phyloP scores from a whole-genome alignment of 768 basidiomycete genomes.

The Lactarius sp. region DNA sequence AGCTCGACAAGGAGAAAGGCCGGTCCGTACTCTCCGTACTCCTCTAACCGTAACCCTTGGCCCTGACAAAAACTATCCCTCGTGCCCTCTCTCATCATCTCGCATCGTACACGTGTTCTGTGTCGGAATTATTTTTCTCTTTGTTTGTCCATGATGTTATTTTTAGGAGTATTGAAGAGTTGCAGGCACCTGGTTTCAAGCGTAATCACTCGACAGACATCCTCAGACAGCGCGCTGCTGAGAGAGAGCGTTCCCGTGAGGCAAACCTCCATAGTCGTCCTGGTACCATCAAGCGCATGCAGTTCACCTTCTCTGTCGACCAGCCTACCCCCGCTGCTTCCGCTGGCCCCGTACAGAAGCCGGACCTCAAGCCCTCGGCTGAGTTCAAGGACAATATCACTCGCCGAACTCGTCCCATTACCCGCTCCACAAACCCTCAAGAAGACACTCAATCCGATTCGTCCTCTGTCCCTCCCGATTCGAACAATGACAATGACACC shows the following conservation, averaged over 20 bases:
- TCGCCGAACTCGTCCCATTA: constrained; percentile 38
- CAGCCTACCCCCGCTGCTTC: constrained; percentile 49
- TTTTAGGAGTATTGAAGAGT: constrained; percentile 73
- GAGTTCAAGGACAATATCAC: constrained; percentile 52
- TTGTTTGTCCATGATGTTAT: no score
- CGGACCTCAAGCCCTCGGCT: constrained; percentile 58
- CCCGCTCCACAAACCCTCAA: constrained; percentile 36
- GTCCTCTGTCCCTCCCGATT: constrained; percentile 1
- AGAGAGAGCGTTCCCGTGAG: constrained; percentile 77
- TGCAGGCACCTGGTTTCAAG: constrained; percentile 78
- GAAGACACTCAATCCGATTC: constrained; percentile 27
- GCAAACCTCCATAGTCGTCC: constrained; percentile 53
- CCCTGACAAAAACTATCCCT: constrained; percentile 25
- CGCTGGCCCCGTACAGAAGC: constrained; percentile 52
- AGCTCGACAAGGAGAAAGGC: constrained; percentile 90
- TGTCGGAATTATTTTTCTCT: no score
- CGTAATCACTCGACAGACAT: constrained; percentile 76
- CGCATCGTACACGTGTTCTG: background rate
- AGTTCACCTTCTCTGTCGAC: constrained; percentile 85
- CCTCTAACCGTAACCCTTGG: constrained; percentile 14
- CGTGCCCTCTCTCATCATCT: constrained; percentile 1
- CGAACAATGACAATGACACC: constrained; percentile 34
- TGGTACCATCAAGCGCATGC: constrained; percentile 81
- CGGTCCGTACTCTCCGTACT: constrained; percentile 46
- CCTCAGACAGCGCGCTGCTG: constrained; percentile 72